Percentiles rank a stretch among this genome's conserved stretches.
Conservation (phyloP, 2,329 filamentous ascomycete species). For the Penicillium freii region DNA sequence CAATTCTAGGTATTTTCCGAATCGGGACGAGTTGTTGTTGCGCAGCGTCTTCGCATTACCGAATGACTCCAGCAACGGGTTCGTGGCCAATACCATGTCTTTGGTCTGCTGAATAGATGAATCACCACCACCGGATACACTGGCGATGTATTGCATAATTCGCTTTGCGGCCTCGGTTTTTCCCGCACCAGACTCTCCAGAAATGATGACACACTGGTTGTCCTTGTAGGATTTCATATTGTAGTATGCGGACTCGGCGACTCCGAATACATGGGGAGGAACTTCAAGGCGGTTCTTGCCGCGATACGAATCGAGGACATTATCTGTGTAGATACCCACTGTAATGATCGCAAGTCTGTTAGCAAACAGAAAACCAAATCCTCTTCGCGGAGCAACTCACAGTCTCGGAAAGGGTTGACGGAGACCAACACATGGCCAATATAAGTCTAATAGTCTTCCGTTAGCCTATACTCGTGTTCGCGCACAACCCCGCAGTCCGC, state of each 20-base stretch:
- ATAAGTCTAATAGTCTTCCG: constrained; percentile 64
- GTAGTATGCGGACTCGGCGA: constrained; percentile 95
- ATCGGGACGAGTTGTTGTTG: constrained; percentile 98
- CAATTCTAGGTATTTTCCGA: constrained; percentile 97
- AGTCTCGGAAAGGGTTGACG: constrained; percentile 94
- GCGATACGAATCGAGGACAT: constrained; percentile 88
- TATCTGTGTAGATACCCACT: constrained; percentile 96
- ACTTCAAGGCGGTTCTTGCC: constrained; percentile 94
- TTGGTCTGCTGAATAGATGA: constrained; percentile 94
- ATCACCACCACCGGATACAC: constrained; percentile 80
- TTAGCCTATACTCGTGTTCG: constrained; percentile 16
- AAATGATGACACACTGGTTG: constrained; percentile 99
- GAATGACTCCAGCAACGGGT: constrained; percentile 94
- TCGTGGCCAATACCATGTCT: constrained; percentile 98
- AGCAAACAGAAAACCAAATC: constrained; percentile 30
- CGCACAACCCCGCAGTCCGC: constrained; percentile 17
- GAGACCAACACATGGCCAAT: constrained; percentile 99
- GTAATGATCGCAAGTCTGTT: constrained; percentile 26
- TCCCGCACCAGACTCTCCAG: constrained; percentile 94
- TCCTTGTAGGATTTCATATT: constrained; percentile 99
- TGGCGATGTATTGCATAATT: constrained; percentile 99
- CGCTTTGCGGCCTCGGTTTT: constrained; percentile 98
- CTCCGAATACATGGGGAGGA: constrained; percentile 94
- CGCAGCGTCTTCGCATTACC: constrained; percentile 96
- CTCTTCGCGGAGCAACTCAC: constrained; percentile 45